Evolutionary conservation across 176 grass and related monocot genomes (phyloP).

Genomic region (Chrysopogon serrulatus): DNA sequence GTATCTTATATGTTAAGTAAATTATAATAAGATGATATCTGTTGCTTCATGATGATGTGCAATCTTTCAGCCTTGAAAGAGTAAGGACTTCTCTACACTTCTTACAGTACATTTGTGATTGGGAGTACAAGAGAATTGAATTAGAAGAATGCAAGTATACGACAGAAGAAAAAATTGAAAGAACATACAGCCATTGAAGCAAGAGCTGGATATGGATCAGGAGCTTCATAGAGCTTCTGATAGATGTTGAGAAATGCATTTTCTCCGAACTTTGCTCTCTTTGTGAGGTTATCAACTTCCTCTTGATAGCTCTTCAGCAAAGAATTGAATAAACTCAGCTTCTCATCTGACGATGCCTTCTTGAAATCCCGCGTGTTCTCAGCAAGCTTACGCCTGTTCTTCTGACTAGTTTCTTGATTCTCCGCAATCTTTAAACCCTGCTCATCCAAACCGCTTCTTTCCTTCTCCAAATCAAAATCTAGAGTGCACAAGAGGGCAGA

Average conservation of each 20-base stretch:
- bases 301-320: constrained; percentile 98
- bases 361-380: constrained; percentile 97
- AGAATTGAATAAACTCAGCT: constrained; percentile 87
- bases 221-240: constrained; percentile 99
- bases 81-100: background rate
- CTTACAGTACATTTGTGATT: background rate
- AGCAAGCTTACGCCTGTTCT: constrained; percentile 94
- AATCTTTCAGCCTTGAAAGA: constrained; percentile 6
- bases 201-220: constrained; percentile 98
- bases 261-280: constrained; percentile 99
- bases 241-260: constrained; percentile 99
- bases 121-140: background rate
- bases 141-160: background rate
- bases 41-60: constrained; percentile 1
- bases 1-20: background rate
- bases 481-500: constrained; percentile 2
- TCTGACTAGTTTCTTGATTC: constrained; percentile 98
- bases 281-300: constrained; percentile 98
- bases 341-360: constrained; percentile 86
- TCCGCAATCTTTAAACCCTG: constrained; percentile 97
- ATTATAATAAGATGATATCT: background rate
- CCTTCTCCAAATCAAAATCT: constrained; percentile 99
- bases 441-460: constrained; percentile 94
- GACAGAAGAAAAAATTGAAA: background rate
- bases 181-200: constrained; percentile 87